Base-by-base conservation (phyloP, 148 eudicot species). In the Polygonum maritimum region DNA sequence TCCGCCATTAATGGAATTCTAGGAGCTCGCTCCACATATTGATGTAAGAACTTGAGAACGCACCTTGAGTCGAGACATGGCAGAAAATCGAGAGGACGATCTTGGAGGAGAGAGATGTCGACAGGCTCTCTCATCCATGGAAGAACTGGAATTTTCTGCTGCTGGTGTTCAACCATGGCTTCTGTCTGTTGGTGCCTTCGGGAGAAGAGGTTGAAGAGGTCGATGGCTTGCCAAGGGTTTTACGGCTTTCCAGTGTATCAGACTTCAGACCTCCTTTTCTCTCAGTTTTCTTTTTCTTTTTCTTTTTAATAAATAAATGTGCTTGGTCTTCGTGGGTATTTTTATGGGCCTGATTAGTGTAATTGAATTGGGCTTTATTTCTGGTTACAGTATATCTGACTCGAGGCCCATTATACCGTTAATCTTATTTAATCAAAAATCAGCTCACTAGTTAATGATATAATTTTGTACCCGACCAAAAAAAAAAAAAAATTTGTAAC, bases 111-210 rank as follows among this genome's bases (percentile, higher is more conserved):
- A 73, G 76, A 75, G 67, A 86, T 80, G 72, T 86, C 87, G 13
- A 88, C 84, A 18, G 91, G 89, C 40, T 75, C 83, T 81, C 89
- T 67, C 89, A 88, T 86, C 91, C 91, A 88, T 81, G 86, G 84
- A 26, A 88, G 75, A 41, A 85, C 86, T 6, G 91, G 83, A 22
- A 79, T 78, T 63, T 79, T 86, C 83, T 80, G 79, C 51, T 75
- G 77, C 82, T 65, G 19, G 1, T 35, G 71, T 67, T 67, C 71
- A 16, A 16, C 71, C 71, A 67, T 67, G 6, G 22, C 38, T 67
- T 36, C 45, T 67, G 44, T 36, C 45, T 67, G 44, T 35, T 36
- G 71, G 21, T 36, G 11, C 71, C 45, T 15, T n/a, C 44, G 21
- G 15, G 45, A 16, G 71, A 67, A 16, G 71, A 67, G 71, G 71